Conservation (phyloP, 805 yeast species). For the Saturnispora diversa region DNA sequence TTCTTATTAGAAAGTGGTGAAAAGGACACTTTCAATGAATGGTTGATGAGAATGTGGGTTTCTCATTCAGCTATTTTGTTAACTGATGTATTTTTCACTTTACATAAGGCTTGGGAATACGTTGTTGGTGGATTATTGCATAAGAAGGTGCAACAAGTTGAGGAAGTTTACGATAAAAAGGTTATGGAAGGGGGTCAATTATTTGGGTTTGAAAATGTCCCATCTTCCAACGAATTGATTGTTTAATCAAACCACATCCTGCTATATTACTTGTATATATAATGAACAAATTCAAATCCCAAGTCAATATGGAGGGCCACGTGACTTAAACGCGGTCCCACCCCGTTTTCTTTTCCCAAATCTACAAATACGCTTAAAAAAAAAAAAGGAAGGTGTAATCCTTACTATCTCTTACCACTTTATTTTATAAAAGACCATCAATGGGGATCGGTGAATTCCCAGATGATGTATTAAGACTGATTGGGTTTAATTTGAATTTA, state of each 20-base stretch:
- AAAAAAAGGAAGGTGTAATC: too few species aligned
- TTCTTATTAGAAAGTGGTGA: conserved; percentile 12
- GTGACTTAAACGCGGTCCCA: too few species aligned
- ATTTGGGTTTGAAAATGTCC: conserved; percentile 35
- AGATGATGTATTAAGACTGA: conserved; percentile 10
- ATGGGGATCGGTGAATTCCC: conserved; percentile 18
- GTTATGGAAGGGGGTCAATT: conserved; percentile 36
- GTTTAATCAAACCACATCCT: conserved; percentile 10
- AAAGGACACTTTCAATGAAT: conserved; percentile 14
- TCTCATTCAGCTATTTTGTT: conserved; percentile 12
- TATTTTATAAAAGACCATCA: too few species aligned
- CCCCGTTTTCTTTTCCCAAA: too few species aligned
- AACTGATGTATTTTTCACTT: conserved; percentile 13
- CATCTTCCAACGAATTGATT: conserved; percentile 23
- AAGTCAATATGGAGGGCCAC: not conserved
- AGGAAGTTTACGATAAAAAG: conserved; percentile 39
- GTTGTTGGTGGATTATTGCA: conserved; percentile 7
- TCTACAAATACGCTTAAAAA: too few species aligned
- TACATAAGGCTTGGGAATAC: conserved; percentile 13
- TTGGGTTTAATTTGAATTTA: conserved; percentile 8
- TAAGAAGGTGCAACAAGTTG: conserved; percentile 30
- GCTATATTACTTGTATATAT: not conserved
- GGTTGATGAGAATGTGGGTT: conserved; percentile 17
- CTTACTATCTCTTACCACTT: too few species aligned
- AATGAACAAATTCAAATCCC: not conserved